Conservation (phyloP, 75 land plant species). For the Sequoia sempervirens region DNA sequence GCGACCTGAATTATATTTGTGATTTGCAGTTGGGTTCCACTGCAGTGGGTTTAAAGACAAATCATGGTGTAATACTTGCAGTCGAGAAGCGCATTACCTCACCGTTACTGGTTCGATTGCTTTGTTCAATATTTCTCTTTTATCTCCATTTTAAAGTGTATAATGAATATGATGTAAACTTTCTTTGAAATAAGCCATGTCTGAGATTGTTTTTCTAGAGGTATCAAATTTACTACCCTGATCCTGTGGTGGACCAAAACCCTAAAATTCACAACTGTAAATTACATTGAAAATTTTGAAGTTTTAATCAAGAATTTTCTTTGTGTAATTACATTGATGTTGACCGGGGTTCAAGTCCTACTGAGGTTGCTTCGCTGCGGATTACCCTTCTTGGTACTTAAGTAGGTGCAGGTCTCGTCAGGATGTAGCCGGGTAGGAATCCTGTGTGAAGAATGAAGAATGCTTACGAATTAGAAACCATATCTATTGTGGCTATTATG, state of each 20-base stretch:
- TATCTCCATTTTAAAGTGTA: not conserved
- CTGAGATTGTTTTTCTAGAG: not conserved
- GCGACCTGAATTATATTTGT: not conserved
- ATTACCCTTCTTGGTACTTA: not conserved
- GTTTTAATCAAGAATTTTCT: not conserved
- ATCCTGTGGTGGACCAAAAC: not conserved
- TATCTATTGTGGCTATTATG: not conserved
- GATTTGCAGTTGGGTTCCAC: constrained; percentile 84
- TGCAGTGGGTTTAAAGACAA: constrained; percentile 90
- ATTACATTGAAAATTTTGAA: not conserved
- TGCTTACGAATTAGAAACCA: not conserved
- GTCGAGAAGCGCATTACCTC: constrained; percentile 97
- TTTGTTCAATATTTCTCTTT: not conserved
- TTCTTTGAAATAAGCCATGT: not conserved
- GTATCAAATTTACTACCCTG: not conserved
- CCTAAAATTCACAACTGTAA: not conserved
- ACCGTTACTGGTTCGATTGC: constrained; percentile 58
- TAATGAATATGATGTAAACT: not conserved
- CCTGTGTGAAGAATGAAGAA: not conserved
- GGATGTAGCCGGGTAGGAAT: not conserved
- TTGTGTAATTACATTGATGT: not conserved
- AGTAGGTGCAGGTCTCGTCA: not conserved
- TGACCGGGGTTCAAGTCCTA: not conserved
- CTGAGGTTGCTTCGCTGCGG: not conserved
- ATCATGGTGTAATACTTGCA: constrained; percentile 87